These are phyloP conservation scores for Xerocomellus chrysenteron DNA, from an alignment of 768 basidiomycete species.

Conservation along the genomic window DNA sequence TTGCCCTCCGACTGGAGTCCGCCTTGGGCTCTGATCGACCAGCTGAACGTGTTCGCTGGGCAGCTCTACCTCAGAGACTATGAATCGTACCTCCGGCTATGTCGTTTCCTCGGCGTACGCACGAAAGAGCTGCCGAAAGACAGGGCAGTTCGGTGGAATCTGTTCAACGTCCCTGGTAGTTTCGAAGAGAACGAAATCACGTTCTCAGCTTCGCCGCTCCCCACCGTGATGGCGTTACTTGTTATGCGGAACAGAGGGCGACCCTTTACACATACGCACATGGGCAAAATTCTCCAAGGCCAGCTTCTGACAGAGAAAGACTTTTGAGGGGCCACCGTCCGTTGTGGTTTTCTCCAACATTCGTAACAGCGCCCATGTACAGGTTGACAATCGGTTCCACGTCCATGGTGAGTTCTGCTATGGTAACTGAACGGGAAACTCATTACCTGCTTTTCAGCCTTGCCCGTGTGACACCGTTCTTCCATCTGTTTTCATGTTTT, in stretches of 20 bases:
- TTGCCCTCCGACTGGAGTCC: constrained; percentile 1
- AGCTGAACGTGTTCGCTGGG: neutral
- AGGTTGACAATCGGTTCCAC: too few species aligned
- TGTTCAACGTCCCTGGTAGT: neutral
- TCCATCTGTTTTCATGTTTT: too few species aligned
- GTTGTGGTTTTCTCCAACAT: too few species aligned
- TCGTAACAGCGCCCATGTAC: too few species aligned
- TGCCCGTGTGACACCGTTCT: too few species aligned
- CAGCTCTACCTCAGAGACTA: constrained; percentile 21
- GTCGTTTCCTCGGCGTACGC: constrained; percentile 23
- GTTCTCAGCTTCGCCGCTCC: neutral
- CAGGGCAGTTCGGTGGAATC: neutral
- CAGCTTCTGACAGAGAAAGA: neutral
- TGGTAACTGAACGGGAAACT: too few species aligned
- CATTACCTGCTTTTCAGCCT: too few species aligned
- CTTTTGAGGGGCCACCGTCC: neutral
- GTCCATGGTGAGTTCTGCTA: too few species aligned
- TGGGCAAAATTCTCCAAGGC: neutral
- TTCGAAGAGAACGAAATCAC: neutral
- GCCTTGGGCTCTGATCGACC: constrained; percentile 1
- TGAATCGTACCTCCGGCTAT: constrained; percentile 19
- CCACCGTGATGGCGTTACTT: neutral
- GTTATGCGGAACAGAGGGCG: neutral
- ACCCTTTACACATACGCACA: neutral
- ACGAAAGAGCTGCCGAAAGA: too few species aligned